A percentile compares a stretch with the other conserved stretches of the same genome.
phyloP scores from a whole-genome alignment of 495 filamentous ascomycete species.

The Daldinia caldariorum region DNA sequence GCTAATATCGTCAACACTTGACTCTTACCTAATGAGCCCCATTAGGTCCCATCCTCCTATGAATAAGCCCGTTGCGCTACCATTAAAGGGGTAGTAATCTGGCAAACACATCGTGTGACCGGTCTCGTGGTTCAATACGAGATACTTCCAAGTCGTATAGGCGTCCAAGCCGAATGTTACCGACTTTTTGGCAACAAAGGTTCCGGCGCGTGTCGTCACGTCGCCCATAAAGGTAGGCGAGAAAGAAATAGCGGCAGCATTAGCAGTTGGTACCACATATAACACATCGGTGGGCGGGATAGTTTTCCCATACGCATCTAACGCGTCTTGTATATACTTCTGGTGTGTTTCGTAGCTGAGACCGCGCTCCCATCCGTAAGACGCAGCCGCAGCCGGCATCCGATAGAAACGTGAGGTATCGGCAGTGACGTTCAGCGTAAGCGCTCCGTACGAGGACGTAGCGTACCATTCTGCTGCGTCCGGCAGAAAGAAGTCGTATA shows the following conservation, averaged over 20 bases:
- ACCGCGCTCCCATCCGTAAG: conserved; percentile 45
- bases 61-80: conserved; percentile 41
- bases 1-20: background rate
- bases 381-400: conserved; percentile 39
- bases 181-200: conserved; percentile 41
- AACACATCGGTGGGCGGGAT: conserved; percentile 43
- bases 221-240: conserved; percentile 46
- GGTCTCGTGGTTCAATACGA: conserved; percentile 49
- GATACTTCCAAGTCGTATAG: conserved; percentile 42
- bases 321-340: conserved; percentile 47
- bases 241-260: conserved; percentile 42
- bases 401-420: conserved; percentile 48
- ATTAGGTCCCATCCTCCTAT: conserved; percentile 52
- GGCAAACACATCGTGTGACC: conserved; percentile 50
- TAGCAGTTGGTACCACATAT: conserved; percentile 46
- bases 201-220: conserved; percentile 41
- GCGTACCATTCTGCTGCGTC: conserved; percentile 47
- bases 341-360: conserved; percentile 40
- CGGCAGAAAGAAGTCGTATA: conserved; percentile 47
- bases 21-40: conserved; percentile 45
- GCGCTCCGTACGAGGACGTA: conserved; percentile 44
- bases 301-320: conserved; percentile 38
- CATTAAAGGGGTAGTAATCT: conserved; percentile 46
- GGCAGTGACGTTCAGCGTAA: conserved; percentile 41
- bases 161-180: conserved; percentile 47